Evolutionary conservation across 2,329 filamentous ascomycete species (phyloP), one percentile per base, ranked within the genome.

Genomic region (Nannizziopsis barbatae): DNA sequence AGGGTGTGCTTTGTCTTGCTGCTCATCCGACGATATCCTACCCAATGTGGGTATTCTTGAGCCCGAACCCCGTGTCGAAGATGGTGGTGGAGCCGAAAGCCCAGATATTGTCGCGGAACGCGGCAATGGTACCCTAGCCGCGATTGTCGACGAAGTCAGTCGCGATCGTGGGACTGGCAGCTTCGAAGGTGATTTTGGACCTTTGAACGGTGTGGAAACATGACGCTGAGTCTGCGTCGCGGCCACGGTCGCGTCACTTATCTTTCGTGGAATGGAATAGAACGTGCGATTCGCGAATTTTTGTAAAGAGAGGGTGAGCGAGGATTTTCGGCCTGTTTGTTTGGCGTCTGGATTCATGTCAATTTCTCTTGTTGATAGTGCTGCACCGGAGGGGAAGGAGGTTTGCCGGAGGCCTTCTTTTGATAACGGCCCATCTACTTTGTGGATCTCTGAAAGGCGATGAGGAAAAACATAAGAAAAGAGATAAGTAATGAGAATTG

Each of bases 261-360:
- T 22, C 9, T 49, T 49, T 45, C 52, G 50, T 17, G 49, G 39
- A 36, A 54, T 42, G 10, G 49, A 48, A 45, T 50, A 51, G 41
- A 57, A 50, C n/a, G 55, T 47, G 27, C 49, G 52, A 38, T 38
- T 57, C 30, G 50, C 54, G 31, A 61, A 46, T 2, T 45, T 45
- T 14, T 60, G 55, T 11, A 61, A 42, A 20, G 56, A 55, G 30
- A 18, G 41, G 27, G 48, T 35, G 5, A 60, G 14, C 1, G 55
- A 57, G 12, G 53, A 45, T 18, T 49, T 56, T 32, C 49, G 53
- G 20, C 40, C 41, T 11, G 45, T 36, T 14, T 52, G 49, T 42
- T 52, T 54, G 22, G 37, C 14, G 53, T 57, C 52, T 38, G 40
- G 9, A 22, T 11, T 27, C 15, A 12, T 18, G 31, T 6, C 4